Percentiles rank a stretch among this genome's conserved stretches.
Evolutionary conservation across 2,329 filamentous ascomycete species (phyloP).

Genomic region (Malbranchea zuffiana): DNA sequence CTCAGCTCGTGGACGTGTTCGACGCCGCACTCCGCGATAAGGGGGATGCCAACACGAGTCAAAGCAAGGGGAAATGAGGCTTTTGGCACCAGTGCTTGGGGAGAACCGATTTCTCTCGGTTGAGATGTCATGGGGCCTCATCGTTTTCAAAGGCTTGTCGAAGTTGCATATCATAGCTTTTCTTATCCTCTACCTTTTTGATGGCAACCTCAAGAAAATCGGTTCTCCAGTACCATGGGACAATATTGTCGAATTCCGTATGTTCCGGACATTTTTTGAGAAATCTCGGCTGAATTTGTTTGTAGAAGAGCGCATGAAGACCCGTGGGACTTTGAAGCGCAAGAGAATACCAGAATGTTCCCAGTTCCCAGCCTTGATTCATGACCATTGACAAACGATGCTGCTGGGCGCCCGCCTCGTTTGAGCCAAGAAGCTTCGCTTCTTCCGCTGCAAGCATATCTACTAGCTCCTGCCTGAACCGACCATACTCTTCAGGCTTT

Average conservation of each 20-base stretch:
- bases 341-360: conserved; percentile 17
- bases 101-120: not conserved
- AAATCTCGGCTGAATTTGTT: conserved; percentile 12
- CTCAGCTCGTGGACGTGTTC: conserved; percentile 3
- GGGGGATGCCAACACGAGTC: too few relatives aligned
- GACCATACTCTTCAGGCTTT: conserved; percentile 12
- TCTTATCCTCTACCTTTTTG: conserved; percentile 15
- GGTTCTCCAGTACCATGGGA: conserved; percentile 15
- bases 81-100: too few relatives aligned
- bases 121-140: not conserved
- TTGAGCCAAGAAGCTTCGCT: not conserved
- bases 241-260: conserved; percentile 13
- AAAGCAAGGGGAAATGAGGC: too few relatives aligned
- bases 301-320: conserved; percentile 15
- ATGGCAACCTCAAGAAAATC: conserved; percentile 9
- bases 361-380: conserved; percentile 13
- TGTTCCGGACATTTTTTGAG: conserved; percentile 9
- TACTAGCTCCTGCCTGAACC: conserved; percentile 15
- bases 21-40: conserved; percentile 2
- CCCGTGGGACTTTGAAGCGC: conserved; percentile 17
- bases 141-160: conserved; percentile 4
- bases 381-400: conserved; percentile 13
- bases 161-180: conserved; percentile 4
- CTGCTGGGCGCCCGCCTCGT: not conserved
- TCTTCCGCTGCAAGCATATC: conserved; percentile 17